Base-by-base conservation (phyloP, 441 rosid genomes). In the Theobroma grandiflorum region DNA sequence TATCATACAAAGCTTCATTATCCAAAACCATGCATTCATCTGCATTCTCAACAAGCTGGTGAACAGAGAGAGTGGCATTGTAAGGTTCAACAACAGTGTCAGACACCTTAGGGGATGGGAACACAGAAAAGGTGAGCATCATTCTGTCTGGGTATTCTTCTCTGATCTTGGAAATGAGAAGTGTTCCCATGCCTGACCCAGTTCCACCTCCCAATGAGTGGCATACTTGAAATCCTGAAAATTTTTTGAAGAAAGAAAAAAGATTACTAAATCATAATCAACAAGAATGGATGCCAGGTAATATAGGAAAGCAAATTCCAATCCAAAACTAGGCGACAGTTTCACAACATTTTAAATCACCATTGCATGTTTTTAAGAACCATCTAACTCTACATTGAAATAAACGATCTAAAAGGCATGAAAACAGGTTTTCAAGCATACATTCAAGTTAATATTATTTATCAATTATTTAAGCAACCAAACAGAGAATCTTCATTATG, bases 1-100 rank as follows among this genome's bases (percentile, higher is more conserved):
- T 88, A 74, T 88, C 91, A 59, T 88, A 88, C 53, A 88, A 88
- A 63, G 91, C 91, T 20, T 88, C 91, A 12, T 88, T 88, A 74
- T 88, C 91, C 70, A 88, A 78, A 66, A 88, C 91, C 89, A 88
- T 88, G 50, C 91, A 87, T 74, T 88, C 91, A 59, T 88, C 91
- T 0, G 91, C 91, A 47, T 88, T 88, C 84, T 88, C 91, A 66
- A 88, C 91, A 50, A 88, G 85, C 79, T 88, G 91, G 74, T 88
- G 91, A 75, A 88, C 91, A 50, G 91, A 88, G 63, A 88, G 88
- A 7, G 91, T 88, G 0, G 89, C 91, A 53, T 88, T 88, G 85
- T 88, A 88, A 49, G 89, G 91, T 74, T 88, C 91, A 58, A 88
- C 91, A 47, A 88, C 89, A 61, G 91, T 88, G 67, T 88, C 91